Evolutionary conservation across 2,329 filamentous ascomycete genomes (phyloP), one percentile per base, ranked within the genome.

Genomic region (Fusarium agapanthi): DNA sequence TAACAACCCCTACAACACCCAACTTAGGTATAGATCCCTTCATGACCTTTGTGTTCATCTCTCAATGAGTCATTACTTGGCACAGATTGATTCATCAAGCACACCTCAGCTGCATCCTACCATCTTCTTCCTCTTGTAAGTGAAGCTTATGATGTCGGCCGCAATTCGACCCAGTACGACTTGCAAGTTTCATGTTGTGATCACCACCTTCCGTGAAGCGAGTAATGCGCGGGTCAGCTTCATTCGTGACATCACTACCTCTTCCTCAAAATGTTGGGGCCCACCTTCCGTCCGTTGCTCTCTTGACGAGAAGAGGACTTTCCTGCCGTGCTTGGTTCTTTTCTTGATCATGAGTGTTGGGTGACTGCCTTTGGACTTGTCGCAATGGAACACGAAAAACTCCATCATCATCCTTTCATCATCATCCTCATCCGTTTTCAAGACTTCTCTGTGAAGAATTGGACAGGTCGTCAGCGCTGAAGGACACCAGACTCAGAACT

Each of bases 121-220:
- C 13, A 12, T 15, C 7, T 35, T 43, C 34, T 15, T 35, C 34
- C 26, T 22, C 34, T 53, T 16, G 14, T 24, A 24, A 30, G 53
- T 51, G 53, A 71, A 50, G 57, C 54, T 53, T 24, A 32, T 57
- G 69, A 69, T 44, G 50, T 59, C 16, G 38, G 50, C 53, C 64
- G 59, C 61, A 26, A 35, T 38, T 55, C 14, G 20, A 44, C 41
- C 32, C 54, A 69, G 45, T 22, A 43, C 22, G 20, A 37, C 20
- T 35, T 30, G 9, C 40, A 15, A 26, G 18, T 18, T 34, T 38
- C 30, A 30, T 24, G 28, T 0, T 34, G 18, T 20, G 22, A 34
- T 16, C 15, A 34, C 7, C 18, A 34, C 6, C 26, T 24, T 35
- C 16, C 14, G 26, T 6, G 1, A 15, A 20, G 7, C 30, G 37